Conservation (phyloP, 768 basidiomycete species). For the Amanita pallidorosea region DNA sequence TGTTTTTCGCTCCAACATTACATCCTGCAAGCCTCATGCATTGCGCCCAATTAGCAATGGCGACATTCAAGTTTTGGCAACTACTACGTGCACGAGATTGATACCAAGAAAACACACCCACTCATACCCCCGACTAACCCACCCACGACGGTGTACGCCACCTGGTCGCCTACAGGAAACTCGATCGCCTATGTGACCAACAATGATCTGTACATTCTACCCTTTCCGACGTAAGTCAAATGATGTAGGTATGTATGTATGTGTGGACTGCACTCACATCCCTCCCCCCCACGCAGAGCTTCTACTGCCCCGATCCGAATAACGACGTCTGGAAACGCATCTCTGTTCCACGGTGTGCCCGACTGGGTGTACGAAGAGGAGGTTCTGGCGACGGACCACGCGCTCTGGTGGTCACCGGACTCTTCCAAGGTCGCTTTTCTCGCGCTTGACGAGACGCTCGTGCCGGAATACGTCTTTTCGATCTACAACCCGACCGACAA, state of each 20-base stretch:
- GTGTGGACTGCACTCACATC: too few relatives aligned
- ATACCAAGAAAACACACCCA: constrained; percentile 55
- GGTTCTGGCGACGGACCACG: constrained; percentile 59
- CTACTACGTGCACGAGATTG: constrained; percentile 84
- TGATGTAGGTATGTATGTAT: too few relatives aligned
- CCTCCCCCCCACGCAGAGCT: constrained; percentile 13
- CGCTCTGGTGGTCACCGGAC: constrained; percentile 90
- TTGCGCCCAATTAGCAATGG: constrained; percentile 71
- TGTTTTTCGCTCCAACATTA: neutral
- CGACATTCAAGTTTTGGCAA: constrained; percentile 84
- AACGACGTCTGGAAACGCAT: constrained; percentile 70
- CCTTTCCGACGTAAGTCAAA: constrained; percentile 58
- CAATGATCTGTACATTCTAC: constrained; percentile 85
- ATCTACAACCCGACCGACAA: constrained; percentile 83
- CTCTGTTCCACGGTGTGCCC: constrained; percentile 88
- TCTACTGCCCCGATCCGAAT: constrained; percentile 52
- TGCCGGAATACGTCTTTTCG: constrained; percentile 80
- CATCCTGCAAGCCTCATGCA: neutral
- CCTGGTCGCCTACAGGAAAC: constrained; percentile 81
- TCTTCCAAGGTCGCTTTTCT: constrained; percentile 73
- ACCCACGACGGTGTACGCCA: constrained; percentile 66
- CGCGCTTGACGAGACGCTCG: constrained; percentile 77
- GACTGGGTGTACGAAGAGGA: constrained; percentile 99
- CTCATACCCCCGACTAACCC: constrained; percentile 60
- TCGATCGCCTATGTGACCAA: constrained; percentile 77